These are phyloP conservation scores for Dissophora globulifera DNA, from an alignment of 192 early-diverging fungal genomes.

Conservation along the genomic window DNA sequence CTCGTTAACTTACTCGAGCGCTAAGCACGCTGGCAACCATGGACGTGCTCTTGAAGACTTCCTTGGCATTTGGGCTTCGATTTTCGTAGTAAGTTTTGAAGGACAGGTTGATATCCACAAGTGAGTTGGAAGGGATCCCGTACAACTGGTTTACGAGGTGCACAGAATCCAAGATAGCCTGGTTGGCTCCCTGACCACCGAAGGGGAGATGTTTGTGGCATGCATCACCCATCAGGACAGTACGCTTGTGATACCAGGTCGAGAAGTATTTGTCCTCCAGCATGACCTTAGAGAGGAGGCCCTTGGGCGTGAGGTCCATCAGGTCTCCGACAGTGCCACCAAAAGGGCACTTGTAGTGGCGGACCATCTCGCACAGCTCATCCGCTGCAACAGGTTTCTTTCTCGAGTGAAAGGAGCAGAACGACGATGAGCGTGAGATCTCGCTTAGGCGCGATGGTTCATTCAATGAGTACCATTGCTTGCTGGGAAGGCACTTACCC, in stretches of 20 bases:
- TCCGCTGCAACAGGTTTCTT: constrained; percentile 20
- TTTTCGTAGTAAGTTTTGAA: constrained; percentile 20
- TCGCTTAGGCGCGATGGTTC: too few relatives aligned
- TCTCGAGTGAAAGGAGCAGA: not conserved
- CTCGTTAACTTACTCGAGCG: not conserved
- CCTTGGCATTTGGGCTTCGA: constrained; percentile 19
- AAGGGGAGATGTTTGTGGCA: constrained; percentile 39
- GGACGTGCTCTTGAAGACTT: constrained; percentile 20
- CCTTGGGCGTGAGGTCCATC: constrained; percentile 18
- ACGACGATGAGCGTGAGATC: too few relatives aligned
- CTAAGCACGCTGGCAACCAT: constrained; percentile 11
- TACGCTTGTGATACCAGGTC: constrained; percentile 27
- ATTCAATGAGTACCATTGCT: not conserved
- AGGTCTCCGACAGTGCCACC: constrained; percentile 29
- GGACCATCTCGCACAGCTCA: constrained; percentile 24
- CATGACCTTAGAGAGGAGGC: constrained; percentile 24
- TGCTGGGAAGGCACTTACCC: constrained; percentile 1
- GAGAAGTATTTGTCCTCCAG: constrained; percentile 32
- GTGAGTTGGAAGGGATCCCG: constrained; percentile 19
- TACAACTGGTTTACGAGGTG: constrained; percentile 28
- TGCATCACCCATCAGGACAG: constrained; percentile 27
- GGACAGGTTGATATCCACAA: constrained; percentile 9
- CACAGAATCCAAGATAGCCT: constrained; percentile 35
- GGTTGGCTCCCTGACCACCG: constrained; percentile 27
- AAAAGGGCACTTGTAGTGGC: constrained; percentile 20